Evolutionary conservation across 2,329 filamentous ascomycete species (phyloP), one percentile per base, ranked within the genome.

Genomic region (Paracoccidioides brasiliensis): DNA sequence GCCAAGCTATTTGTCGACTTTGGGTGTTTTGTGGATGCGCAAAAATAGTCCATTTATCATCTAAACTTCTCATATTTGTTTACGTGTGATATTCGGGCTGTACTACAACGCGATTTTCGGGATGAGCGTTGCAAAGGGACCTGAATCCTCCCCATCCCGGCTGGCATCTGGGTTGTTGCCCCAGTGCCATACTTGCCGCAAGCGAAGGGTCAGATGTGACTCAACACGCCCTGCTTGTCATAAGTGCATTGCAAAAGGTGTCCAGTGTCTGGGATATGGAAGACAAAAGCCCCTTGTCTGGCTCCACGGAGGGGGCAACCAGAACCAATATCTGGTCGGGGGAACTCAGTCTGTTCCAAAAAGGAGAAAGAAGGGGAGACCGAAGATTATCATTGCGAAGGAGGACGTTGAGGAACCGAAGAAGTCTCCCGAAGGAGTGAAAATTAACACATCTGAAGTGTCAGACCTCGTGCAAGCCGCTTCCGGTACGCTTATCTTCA

Each of bases 251-350:
- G 38, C 52, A 22, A 58, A 56, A 46, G 58, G 58, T 14, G 15
- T 62, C 22, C 43, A 58, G 33, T 62, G 60, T 35, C 55, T 53
- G 12, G 59, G 58, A 14, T 62, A 62, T 54, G 55, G 52, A 7
- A 56, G 80, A 63, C 78, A 78, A 30, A 59, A 56, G 33, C 78
- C 77, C 2, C 63, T 70, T 3, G 74, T 77, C 10, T 67, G 64
- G 60, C 79, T 79, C 60, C 78, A 63, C 76, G 54, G 50, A 38
- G 57, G 50, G 33, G 57, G 59, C 5, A 48, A 57, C 40, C 57
- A 60, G 46, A 60, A 57, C 37, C 43, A 46, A 14, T 54, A 52
- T 35, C 41, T 58, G 35, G 35, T 15, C 10, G 55, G 41, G 32
- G 57, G 45, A 10, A 43, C 32, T 28, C 52, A 46, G 14, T 41